Evolutionary conservation across 2,329 filamentous ascomycete species (phyloP), one percentile per base, ranked within the genome.

Genomic region (Epichloe bromicola): DNA sequence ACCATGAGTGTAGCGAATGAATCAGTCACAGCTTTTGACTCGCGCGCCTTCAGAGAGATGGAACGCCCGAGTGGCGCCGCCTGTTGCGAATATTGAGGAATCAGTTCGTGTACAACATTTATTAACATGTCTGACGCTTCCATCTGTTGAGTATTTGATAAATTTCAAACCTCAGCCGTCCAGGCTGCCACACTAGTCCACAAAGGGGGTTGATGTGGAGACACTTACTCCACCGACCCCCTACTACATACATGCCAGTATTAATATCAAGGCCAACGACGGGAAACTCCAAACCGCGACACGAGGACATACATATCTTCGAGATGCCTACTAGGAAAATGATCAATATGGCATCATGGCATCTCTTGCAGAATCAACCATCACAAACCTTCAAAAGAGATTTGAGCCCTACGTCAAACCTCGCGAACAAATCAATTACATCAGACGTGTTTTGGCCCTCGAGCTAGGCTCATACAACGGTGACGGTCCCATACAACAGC

Each of bases 351-450:
- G 15, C 4, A 51, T 33, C 46, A 68, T 69, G 66, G 39, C 56
- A 19, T 56, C 61, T 55, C 50, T 67, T 33, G 52, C 65, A 19
- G 67, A 72, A 37, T 55, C 54, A 11, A 43, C 23, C 15, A 48
- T 61, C 51, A 59, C 67, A 46, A 63, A 63, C 36, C 62, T 76
- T 36, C 69, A 73, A 50, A 63, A 66, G 40, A 65, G 63, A 17
- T 68, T 84, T 20, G 65, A 70, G 36, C 73, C 75, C 4, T 80
- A 73, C 54, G 68, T 82, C 51, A 78, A 76, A 48, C 71, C 75
- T 30, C 72, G 78, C 26, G 77, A 82, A 52, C 76, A 83, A 56
- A 70, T 74, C 46, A 68, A 73, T 37, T 74, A 75, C 45, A 76
- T 83, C 51, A 71, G 77, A 54, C 75, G 74, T 47, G 66, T 80